Evolutionary conservation across 2,329 filamentous ascomycete species (phyloP).

Genomic region (Capronia epimyces): DNA sequence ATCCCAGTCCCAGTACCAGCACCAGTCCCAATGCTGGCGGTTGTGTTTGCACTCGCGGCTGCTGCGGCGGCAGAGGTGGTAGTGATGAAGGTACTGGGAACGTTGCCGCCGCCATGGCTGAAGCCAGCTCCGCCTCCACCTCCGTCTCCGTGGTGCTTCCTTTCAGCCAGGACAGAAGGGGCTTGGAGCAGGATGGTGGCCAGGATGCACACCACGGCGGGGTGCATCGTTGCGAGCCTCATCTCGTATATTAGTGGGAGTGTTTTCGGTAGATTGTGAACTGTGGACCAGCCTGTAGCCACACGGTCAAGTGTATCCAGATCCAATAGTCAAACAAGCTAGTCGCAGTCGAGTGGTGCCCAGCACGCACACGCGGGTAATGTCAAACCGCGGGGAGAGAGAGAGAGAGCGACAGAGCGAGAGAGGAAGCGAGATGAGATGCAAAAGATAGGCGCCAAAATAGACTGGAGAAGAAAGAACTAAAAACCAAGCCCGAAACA

Average conservation of each 20-base stretch:
- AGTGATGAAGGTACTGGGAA: conserved; percentile 18
- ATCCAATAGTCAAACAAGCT: background rate
- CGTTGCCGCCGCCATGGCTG: conserved; percentile 9
- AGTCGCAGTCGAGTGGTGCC: background rate
- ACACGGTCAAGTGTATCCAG: background rate
- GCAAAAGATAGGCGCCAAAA: no score
- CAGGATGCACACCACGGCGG: conserved; percentile 6
- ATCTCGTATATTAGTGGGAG: background rate
- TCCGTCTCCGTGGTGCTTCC: conserved; percentile 5
- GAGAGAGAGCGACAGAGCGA: no score
- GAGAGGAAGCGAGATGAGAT: no score
- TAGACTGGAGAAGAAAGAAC: no score
- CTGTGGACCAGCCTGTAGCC: background rate
- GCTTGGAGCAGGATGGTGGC: conserved; percentile 5
- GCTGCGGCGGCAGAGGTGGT: conserved; percentile 5
- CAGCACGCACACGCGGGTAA: background rate
- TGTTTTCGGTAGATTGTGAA: background rate
- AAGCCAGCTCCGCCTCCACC: conserved; percentile 3
- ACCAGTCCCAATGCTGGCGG: background rate
- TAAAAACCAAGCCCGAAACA: background rate
- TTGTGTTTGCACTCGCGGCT: background rate
- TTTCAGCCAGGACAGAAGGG: conserved; percentile 14
- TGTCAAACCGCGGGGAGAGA: background rate
- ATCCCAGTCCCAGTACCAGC: background rate
- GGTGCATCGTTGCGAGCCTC: conserved; percentile 5